Percentiles rank a stretch among this genome's conserved stretches.
These are phyloP conservation scores for Fusarium austroafricanum DNA, from an alignment of 2,329 filamentous ascomycete species.

Conservation along the genomic window DNA sequence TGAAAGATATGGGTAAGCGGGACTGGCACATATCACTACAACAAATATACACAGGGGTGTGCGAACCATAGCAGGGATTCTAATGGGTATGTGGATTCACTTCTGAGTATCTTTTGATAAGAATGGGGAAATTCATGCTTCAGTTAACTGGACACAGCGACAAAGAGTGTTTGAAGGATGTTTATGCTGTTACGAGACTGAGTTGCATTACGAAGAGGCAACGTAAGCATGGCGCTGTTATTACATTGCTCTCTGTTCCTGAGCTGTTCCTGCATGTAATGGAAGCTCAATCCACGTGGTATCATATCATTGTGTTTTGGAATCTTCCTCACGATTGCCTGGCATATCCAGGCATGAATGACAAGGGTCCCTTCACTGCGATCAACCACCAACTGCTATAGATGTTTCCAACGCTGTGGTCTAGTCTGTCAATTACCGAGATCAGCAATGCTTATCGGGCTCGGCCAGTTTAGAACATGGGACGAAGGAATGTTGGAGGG, in stretches of 20 bases:
- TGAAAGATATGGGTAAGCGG: conserved; percentile 21
- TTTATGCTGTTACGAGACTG: no score
- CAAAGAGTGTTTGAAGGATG: conserved; percentile 6
- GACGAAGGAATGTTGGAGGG: conserved; percentile 38
- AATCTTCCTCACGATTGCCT: conserved; percentile 1
- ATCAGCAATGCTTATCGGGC: conserved; percentile 41
- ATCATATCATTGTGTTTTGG: conserved; percentile 30
- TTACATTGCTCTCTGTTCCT: conserved; percentile 18
- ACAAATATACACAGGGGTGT: conserved; percentile 38
- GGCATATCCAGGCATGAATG: background rate
- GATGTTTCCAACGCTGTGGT: conserved; percentile 31
- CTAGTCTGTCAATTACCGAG: conserved; percentile 40
- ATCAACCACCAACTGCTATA: conserved; percentile 11
- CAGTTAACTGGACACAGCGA: conserved; percentile 9
- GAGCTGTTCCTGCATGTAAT: conserved; percentile 43
- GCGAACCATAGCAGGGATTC: conserved; percentile 20
- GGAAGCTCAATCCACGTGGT: conserved; percentile 41
- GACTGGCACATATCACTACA: conserved; percentile 13
- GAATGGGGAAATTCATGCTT: conserved; percentile 30
- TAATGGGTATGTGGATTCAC: conserved; percentile 18
- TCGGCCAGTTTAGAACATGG: conserved; percentile 31
- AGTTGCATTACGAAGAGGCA: background rate
- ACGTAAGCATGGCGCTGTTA: conserved; percentile 16
- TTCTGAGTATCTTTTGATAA: conserved; percentile 25
- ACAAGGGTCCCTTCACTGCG: conserved; percentile 22